Conservation (phyloP, 1,139 yeast species). For the Protomyces inundatus region DNA sequence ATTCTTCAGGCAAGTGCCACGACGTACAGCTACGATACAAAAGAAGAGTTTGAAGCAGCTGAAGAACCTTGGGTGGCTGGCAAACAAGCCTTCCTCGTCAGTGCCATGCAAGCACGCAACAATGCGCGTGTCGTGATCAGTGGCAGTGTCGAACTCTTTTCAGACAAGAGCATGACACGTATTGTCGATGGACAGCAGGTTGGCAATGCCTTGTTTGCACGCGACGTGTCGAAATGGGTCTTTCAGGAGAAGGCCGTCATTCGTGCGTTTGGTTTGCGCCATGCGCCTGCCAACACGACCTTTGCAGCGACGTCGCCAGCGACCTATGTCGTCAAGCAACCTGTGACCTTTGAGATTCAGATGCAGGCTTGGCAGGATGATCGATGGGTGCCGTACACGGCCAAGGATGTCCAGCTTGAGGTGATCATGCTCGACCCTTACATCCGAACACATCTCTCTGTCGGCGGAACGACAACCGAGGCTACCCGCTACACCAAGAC, state of each 20-base stretch:
- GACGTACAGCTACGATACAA: constrained; percentile 52
- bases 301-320: constrained; percentile 53
- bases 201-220: constrained; percentile 40
- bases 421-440: constrained; percentile 92
- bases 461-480: constrained; percentile 34
- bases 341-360: constrained; percentile 51
- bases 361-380: constrained; percentile 56
- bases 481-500: constrained; percentile 48
- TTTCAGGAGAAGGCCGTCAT: constrained; percentile 66
- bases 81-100: constrained; percentile 67
- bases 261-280: constrained; percentile 51
- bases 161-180: constrained; percentile 35
- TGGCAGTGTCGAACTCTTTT: constrained; percentile 58
- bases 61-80: constrained; percentile 69
- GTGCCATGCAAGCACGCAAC: constrained; percentile 73
- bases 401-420: constrained; percentile 68
- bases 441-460: constrained; percentile 56
- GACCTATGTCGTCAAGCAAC: constrained; percentile 34
- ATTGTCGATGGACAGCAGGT: constrained; percentile 30
- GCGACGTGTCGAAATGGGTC: constrained; percentile 64
- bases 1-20: constrained; percentile 64
- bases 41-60: constrained; percentile 43
- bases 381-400: constrained; percentile 66
- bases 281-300: constrained; percentile 44
- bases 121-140: constrained; percentile 80